phyloP scores from a whole-genome alignment of 2,329 filamentous ascomycete genomes.

The Calonectria hawksworthii region DNA sequence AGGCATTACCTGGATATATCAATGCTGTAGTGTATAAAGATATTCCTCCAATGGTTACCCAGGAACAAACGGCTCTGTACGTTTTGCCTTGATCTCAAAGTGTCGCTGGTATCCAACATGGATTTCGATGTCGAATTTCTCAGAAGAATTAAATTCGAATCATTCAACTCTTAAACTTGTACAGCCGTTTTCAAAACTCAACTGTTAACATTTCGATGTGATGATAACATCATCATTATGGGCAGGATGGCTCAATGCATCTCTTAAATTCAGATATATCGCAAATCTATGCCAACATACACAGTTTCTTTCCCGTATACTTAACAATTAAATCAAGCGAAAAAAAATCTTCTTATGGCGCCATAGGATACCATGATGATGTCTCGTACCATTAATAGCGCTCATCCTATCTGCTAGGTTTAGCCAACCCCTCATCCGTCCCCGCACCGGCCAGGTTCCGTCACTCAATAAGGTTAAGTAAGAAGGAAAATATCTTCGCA shows the following conservation, averaged over 20 bases:
- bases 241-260: too few species aligned
- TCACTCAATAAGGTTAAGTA: neutral
- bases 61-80: neutral
- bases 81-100: neutral
- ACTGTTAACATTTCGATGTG: neutral
- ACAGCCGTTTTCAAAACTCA: neutral
- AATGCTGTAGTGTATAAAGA: neutral
- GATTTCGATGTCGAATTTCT: neutral
- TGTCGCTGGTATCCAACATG: neutral
- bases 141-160: neutral
- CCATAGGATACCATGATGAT: neutral
- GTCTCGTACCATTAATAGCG: neutral
- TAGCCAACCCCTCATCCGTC: neutral
- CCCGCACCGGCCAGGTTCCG: neutral
- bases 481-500: neutral
- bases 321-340: too few species aligned
- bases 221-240: neutral
- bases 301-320: too few species aligned
- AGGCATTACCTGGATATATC: neutral
- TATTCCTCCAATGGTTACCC: neutral
- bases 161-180: neutral
- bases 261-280: too few species aligned
- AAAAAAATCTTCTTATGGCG: too few species aligned
- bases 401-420: neutral
- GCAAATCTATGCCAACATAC: too few species aligned